Base-by-base conservation (phyloP, 2,329 filamentous ascomycete genomes). In the Clonostachys sp. region DNA sequence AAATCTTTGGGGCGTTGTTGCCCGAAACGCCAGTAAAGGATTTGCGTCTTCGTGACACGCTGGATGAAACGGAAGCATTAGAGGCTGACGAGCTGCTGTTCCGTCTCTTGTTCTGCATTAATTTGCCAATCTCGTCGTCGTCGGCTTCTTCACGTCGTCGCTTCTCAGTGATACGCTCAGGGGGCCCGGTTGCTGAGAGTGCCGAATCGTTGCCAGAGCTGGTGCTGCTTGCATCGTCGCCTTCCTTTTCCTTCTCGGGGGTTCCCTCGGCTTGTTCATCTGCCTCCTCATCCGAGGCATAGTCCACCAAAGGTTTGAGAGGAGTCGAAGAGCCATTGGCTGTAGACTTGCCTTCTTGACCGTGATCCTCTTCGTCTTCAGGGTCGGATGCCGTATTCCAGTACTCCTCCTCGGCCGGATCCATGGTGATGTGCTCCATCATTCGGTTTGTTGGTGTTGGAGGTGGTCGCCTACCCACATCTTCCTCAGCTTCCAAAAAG, bases 371-470 rank as follows among this genome's bases (percentile, higher is more conserved):
- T 12, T 90, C 89, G 7, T 96, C 91, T 50, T 91, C 87, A 42
- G 94, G 89, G 56, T 96, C 91, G 1, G 88, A 90, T 30, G 24
- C 9, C 0, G 81, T 83, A 58, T 95, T 92, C 78, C 95, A 97
- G 65, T 97, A 99, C 41, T 92, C 90, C 58, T 96, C 92, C 63
- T 96, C 89, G 12, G 86, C 83, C 6, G 85, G 78, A 61, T 96
- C 92, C 60, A 91, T 79, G 1, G 65, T 53, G 10, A 81, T 65
- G 46, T 95, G 91, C 60, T 89, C 89, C 62, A 95, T 78, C 41
- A 76, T 81, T 65, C 87, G 86, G 46, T 72, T 72, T 4, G 68
- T 63, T 10, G 65, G 58, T 17, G 67, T 68, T 4, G 68, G 64
- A 12, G 65, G 58, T 17, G 67, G 69, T 48, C 70, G 70, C 44